Evolutionary conservation across 768 basidiomycete genomes (phyloP), one percentile per base, ranked within the genome.

Genomic region (Lyophyllum decastes): DNA sequence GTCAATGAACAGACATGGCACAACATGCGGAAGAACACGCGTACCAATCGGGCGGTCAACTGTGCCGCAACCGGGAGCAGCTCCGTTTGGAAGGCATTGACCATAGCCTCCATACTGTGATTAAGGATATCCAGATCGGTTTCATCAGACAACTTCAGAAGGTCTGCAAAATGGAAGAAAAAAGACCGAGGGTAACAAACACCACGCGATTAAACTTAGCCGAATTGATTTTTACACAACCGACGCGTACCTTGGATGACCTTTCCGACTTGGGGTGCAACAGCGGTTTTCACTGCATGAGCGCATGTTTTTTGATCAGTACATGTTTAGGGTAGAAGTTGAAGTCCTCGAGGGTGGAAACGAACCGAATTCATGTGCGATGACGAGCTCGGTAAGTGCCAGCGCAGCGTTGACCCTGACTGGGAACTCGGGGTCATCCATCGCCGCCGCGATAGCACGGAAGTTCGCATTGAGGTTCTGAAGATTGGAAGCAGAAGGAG

Each of bases 71-170:
- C 93, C 5, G 93, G 93, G 4, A 93, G 75, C 5, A 96, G 76
- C 76, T 95, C 90, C 4, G 84, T 84, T 66, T 90, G 87, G 82
- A 92, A 96, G 41, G 83, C 82, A 62, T 92, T 86, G 16, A 95
- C 94, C 84, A 95, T 88, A 24, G 85, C 83, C 65, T 93, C 90
- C 88, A 94, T 92, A 65, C 88, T 84, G 59, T 77, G 79, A 66
- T 92, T 93, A 54, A 95, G 78, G 48, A 92, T 81, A 68, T 95
- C 93, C 44, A 96, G 75, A 69, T 95, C 94, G 45, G 92, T 93
- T 72, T 95, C 91, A 68, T 94, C 90, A n/a, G 90, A 86, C 44
- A 96, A 79, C 70, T 92, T 92, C 64, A 95, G 81, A n/a, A 95
- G 77, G 68, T 90, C 92, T 92, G 59, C 43, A 54, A 44, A 38